Conservation (phyloP, 1,284 basidiomycete genomes). For the Boletus holoroseus region DNA sequence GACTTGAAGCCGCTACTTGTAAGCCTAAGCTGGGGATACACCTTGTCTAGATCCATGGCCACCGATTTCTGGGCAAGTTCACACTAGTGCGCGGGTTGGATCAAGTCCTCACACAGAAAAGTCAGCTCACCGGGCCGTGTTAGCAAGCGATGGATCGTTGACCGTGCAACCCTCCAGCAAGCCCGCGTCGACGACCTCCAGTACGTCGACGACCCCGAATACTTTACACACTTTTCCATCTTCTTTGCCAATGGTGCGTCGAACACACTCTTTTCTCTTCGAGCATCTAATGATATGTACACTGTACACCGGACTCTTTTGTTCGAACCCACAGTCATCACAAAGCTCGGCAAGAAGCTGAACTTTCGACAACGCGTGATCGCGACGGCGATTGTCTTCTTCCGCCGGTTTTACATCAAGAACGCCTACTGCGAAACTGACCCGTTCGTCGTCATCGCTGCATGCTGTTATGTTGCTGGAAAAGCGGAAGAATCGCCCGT, state of each 20-base stretch:
- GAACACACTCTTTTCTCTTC: background rate
- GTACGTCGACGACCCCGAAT: constrained; percentile 69
- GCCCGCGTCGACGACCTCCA: constrained; percentile 73
- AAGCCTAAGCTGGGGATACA: background rate
- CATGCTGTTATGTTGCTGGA: constrained; percentile 92
- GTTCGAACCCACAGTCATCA: constrained; percentile 56
- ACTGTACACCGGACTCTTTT: background rate
- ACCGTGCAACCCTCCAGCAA: constrained; percentile 65
- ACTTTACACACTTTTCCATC: constrained; percentile 75
- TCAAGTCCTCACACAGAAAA: constrained; percentile 6
- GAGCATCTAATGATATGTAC: background rate
- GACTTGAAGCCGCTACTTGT: background rate
- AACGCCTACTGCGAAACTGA: constrained; percentile 93
- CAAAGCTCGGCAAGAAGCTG: constrained; percentile 83
- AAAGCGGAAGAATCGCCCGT: constrained; percentile 96
- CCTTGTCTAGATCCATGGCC: constrained; percentile 44
- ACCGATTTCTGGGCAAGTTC: constrained; percentile 74
- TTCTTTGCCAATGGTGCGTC: constrained; percentile 75
- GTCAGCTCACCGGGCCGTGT: constrained; percentile 16
- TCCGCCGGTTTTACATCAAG: constrained; percentile 91
- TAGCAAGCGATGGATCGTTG: constrained; percentile 86
- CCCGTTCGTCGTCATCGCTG: constrained; percentile 86
- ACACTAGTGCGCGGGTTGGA: constrained; percentile 51
- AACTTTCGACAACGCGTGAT: constrained; percentile 83
- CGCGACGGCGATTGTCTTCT: constrained; percentile 91